A percentile compares a stretch with the other conserved stretches of the same genome.
These are phyloP conservation scores for Penicillium coprophilum DNA, from an alignment of 495 filamentous ascomycete species.

Conservation along the genomic window DNA sequence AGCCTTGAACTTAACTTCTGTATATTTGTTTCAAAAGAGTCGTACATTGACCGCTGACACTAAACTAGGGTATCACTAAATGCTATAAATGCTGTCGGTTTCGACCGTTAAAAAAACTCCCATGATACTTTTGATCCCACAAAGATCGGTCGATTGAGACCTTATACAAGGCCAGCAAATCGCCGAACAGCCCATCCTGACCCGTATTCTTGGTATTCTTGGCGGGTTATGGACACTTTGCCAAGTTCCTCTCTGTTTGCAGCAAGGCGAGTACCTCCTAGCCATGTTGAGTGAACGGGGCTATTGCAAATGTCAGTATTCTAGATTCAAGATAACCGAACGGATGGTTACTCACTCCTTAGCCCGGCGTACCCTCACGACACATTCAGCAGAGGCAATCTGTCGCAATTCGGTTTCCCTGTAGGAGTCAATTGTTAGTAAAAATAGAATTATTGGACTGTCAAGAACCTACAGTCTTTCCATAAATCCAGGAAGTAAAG, in stretches of 20 bases:
- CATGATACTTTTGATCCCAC: slow-evolving; percentile 16
- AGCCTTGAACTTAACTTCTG: neutral
- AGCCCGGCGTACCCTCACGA: slow-evolving; percentile 69
- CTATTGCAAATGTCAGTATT: slow-evolving; percentile 30
- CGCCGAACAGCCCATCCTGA: slow-evolving; percentile 72
- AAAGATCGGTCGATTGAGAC: neutral
- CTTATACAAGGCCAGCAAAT: slow-evolving; percentile 54
- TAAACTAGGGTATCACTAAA: slow-evolving; percentile 31
- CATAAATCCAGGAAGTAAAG: slow-evolving; percentile 76
- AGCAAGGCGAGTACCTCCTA: slow-evolving; percentile 75
- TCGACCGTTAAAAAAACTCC: slow-evolving; percentile 9
- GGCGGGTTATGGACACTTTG: slow-evolving; percentile 69
- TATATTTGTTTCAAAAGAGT: neutral
- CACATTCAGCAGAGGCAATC: slow-evolving; percentile 72
- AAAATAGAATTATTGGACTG: neutral
- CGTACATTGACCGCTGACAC: slow-evolving; percentile 9
- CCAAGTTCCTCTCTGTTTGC: slow-evolving; percentile 60
- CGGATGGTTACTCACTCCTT: slow-evolving; percentile 52
- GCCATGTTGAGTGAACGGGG: slow-evolving; percentile 81
- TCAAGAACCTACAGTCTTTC: slow-evolving; percentile 61
- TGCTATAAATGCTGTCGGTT: slow-evolving; percentile 12
- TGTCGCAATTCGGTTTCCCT: slow-evolving; percentile 71
- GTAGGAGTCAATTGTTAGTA: slow-evolving; percentile 11
- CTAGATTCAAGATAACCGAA: neutral
- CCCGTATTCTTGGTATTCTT: slow-evolving; percentile 89